Evolutionary conservation across 2,329 filamentous ascomycete species (phyloP).

Genomic region (Magnaporthiopsis incrustans): DNA sequence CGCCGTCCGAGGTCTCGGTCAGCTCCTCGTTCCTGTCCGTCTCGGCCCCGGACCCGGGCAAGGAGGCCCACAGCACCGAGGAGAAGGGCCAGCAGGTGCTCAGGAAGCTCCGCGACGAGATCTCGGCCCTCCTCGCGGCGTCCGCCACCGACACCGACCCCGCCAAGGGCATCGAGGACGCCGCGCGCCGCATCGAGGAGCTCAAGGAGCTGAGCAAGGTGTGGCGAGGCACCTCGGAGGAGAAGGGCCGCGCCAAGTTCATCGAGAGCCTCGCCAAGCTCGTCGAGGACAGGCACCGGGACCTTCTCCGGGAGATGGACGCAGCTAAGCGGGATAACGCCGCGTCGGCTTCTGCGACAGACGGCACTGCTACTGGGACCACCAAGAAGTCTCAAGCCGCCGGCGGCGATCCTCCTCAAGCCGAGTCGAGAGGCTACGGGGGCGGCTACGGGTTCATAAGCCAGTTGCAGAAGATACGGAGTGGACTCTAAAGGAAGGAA

Average conservation of each 20-base stretch:
- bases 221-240: conserved; percentile 94
- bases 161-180: conserved; percentile 63
- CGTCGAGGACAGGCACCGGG: conserved; percentile 66
- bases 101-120: conserved; percentile 61
- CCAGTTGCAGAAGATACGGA: conserved; percentile 53
- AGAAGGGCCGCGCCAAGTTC: conserved; percentile 74
- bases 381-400: neutral
- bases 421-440: conserved; percentile 33
- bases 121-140: conserved; percentile 51
- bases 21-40: conserved; percentile 84
- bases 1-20: conserved; percentile 78
- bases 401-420: conserved; percentile 1
- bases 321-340: neutral
- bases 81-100: conserved; percentile 82
- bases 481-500: conserved; percentile 32
- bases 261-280: conserved; percentile 74
- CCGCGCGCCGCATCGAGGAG: conserved; percentile 65
- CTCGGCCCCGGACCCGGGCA: conserved; percentile 70
- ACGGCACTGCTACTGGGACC: neutral
- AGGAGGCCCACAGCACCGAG: conserved; percentile 58
- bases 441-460: conserved; percentile 54
- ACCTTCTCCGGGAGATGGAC: conserved; percentile 42
- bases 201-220: conserved; percentile 69
- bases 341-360: neutral
- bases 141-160: conserved; percentile 39